Evolutionary conservation across 192 early-diverging fungal species (phyloP).

Genomic region (Coemansia reversa): DNA sequence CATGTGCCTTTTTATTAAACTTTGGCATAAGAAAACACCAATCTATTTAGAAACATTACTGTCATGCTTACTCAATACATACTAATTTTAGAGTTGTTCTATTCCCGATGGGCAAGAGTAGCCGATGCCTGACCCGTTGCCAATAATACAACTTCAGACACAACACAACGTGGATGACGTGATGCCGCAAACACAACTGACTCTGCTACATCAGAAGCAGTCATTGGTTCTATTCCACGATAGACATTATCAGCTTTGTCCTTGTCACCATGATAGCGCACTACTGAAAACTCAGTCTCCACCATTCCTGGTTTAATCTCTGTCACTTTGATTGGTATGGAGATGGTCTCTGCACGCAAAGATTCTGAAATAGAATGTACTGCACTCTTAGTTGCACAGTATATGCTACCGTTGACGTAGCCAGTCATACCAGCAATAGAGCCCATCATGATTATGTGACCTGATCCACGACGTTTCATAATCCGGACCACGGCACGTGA

Average conservation of each 20-base stretch:
- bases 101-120: constrained; percentile 24
- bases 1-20: no score
- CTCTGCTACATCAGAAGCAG: constrained; percentile 71
- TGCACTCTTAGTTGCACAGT: constrained; percentile 82
- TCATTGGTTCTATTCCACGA: constrained; percentile 70
- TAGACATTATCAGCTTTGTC: constrained; percentile 71
- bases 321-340: constrained; percentile 70
- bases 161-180: constrained; percentile 53
- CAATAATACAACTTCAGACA: constrained; percentile 39
- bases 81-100: background rate
- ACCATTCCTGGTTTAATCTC: constrained; percentile 82
- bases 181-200: constrained; percentile 77
- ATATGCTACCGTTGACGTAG: constrained; percentile 74
- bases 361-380: constrained; percentile 78
- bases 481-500: constrained; percentile 75
- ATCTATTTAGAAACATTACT: no score
- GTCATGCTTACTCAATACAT: no score
- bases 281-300: constrained; percentile 87
- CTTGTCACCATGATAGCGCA: constrained; percentile 72
- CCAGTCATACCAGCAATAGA: constrained; percentile 67
- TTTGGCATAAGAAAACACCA: no score
- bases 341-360: constrained; percentile 72
- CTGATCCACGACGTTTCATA: constrained; percentile 65
- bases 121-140: constrained; percentile 42
- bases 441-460: constrained; percentile 84